phyloP scores from a whole-genome alignment of 768 basidiomycete genomes.

The Scleroderma citrinum region DNA sequence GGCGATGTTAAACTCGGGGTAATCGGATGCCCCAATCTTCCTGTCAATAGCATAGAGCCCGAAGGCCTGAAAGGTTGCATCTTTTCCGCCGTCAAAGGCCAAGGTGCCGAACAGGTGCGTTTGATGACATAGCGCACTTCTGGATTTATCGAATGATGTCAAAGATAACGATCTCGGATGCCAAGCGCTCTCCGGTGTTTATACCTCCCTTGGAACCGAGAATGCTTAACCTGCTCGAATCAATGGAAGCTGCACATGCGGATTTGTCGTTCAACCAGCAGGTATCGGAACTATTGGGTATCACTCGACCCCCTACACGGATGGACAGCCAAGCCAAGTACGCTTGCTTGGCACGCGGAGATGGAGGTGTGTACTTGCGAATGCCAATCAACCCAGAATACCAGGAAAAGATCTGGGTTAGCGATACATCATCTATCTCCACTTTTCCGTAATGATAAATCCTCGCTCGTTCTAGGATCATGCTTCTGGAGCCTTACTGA shows the following conservation, averaged over 20 bases:
- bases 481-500: constrained; percentile 77
- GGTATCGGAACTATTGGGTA: constrained; percentile 60
- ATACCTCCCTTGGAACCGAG: constrained; percentile 41
- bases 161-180: constrained; percentile 50
- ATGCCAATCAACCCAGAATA: constrained; percentile 79
- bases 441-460: not conserved
- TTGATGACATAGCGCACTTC: not conserved
- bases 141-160: not conserved
- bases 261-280: constrained; percentile 80
- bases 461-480: constrained; percentile 58
- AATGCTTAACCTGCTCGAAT: constrained; percentile 74
- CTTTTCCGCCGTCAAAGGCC: constrained; percentile 81
- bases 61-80: constrained; percentile 68
- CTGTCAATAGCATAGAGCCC: constrained; percentile 45
- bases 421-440: constrained; percentile 5
- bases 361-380: constrained; percentile 76
- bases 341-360: constrained; percentile 75
- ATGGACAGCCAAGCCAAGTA: constrained; percentile 99
- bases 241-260: constrained; percentile 87
- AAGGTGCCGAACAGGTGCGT: constrained; percentile 70
- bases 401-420: constrained; percentile 93
- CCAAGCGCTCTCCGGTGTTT: constrained; percentile 41
- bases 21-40: constrained; percentile 91
- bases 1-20: constrained; percentile 76
- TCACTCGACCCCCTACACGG: constrained; percentile 60